Conservation (phyloP, 257 asterid genomes). For the Prunella vulgaris region DNA sequence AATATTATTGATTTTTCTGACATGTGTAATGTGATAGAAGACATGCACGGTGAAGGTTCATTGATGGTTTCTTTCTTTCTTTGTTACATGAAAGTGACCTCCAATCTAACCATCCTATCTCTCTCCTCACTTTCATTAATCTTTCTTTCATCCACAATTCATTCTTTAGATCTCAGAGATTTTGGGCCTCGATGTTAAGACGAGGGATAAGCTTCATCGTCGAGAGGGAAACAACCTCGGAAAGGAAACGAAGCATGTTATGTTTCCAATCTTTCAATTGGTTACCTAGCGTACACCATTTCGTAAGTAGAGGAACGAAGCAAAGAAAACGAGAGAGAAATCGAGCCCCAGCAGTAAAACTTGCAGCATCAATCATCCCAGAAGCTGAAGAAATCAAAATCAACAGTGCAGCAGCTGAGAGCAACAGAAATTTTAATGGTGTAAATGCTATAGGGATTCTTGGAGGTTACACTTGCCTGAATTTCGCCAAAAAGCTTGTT, state of each 20-base stretch:
- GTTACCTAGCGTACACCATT: slow-evolving; percentile 24
- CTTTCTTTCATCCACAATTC: neutral
- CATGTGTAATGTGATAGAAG: slow-evolving; percentile 17
- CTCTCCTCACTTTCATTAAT: slow-evolving; percentile 1
- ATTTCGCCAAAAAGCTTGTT: slow-evolving; percentile 18
- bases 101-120: neutral
- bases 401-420: no score
- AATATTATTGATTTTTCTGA: neutral
- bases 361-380: slow-evolving; percentile 27
- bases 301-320: slow-evolving; percentile 21
- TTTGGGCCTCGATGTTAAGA: neutral
- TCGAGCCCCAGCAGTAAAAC: slow-evolving; percentile 1
- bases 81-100: slow-evolving; percentile 1
- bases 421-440: neutral
- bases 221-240: neutral
- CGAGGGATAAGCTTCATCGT: neutral
- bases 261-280: slow-evolving; percentile 33
- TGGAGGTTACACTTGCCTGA: slow-evolving; percentile 23
- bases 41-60: slow-evolving; percentile 20
- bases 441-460: slow-evolving; percentile 22
- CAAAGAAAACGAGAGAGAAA: slow-evolving; percentile 21
- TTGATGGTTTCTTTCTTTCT: slow-evolving; percentile 2
- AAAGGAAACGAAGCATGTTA: slow-evolving; percentile 25
- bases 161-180: neutral
- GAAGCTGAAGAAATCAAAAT: slow-evolving; percentile 1